Conservation (phyloP, 2,329 filamentous ascomycete species). For the Penicillium sp. region DNA sequence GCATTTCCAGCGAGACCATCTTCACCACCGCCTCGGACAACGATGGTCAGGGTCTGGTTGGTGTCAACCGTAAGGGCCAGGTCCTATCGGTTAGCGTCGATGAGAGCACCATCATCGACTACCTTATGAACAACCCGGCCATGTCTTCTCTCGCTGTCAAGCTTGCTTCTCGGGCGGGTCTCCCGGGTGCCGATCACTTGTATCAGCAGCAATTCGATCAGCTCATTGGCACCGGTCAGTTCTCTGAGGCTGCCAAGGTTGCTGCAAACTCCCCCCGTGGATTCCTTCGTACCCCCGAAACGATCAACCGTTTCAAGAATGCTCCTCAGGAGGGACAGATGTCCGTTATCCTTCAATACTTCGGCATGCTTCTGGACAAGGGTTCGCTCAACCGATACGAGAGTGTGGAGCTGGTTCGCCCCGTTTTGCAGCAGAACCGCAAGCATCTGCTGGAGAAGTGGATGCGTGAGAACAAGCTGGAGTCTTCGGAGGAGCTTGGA, state of each 20-base stretch:
- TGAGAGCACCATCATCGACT: constrained; percentile 87
- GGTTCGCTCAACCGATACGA: constrained; percentile 90
- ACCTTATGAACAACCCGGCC: constrained; percentile 93
- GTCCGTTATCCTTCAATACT: constrained; percentile 95
- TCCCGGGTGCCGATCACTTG: constrained; percentile 91
- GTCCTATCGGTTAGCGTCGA: constrained; percentile 93
- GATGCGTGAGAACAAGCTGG: constrained; percentile 94
- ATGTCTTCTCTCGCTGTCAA: constrained; percentile 94
- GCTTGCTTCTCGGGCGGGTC: constrained; percentile 88
- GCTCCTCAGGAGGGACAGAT: constrained; percentile 75
- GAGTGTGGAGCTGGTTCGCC: constrained; percentile 89
- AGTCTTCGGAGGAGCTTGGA: constrained; percentile 94
- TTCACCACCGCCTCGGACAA: constrained; percentile 89
- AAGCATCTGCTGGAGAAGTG: constrained; percentile 98
- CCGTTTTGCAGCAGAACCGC: constrained; percentile 88
- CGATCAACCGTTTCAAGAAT: constrained; percentile 93
- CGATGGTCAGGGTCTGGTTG: constrained; percentile 84
- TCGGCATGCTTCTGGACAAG: constrained; percentile 96
- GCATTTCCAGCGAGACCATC: constrained; percentile 98
- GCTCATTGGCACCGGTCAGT: constrained; percentile 78
- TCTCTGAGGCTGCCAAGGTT: constrained; percentile 87
- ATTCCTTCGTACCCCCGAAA: constrained; percentile 91
- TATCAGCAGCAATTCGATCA: constrained; percentile 94
- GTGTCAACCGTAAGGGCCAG: constrained; percentile 97
- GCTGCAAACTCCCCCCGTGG: constrained; percentile 95